These are phyloP conservation scores for Sungouiozyma ichnusensis DNA, from an alignment of 805 yeast genomes.

Conservation along the genomic window DNA sequence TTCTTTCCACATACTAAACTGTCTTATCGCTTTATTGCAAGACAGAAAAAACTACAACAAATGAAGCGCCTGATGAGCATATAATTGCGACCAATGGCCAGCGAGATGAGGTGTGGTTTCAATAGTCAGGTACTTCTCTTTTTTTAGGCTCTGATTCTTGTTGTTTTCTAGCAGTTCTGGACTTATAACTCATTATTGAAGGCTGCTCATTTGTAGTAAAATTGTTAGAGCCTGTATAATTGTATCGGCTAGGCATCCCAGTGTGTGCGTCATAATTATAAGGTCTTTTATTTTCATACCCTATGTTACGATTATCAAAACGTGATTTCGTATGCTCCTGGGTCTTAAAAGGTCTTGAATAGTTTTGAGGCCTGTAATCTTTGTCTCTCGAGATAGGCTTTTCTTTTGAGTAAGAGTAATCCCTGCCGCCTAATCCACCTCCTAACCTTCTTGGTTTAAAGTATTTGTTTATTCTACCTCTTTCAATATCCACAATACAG, in stretches of 20 bases:
- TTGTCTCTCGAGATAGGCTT: neutral
- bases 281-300: neutral
- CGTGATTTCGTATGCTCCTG: neutral
- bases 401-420: conserved; percentile 12
- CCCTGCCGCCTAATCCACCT: conserved; percentile 89
- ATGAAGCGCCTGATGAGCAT: too few relatives aligned
- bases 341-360: neutral
- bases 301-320: neutral
- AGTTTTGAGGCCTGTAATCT: neutral
- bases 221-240: neutral
- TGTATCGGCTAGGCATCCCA: neutral
- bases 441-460: conserved; percentile 75
- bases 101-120: too few relatives aligned
- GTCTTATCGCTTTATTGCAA: too few relatives aligned
- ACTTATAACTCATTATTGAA: conserved; percentile 11
- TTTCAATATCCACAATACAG: conserved; percentile 59
- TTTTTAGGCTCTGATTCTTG: conserved; percentile 2
- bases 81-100: too few relatives aligned
- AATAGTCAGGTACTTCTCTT: conserved; percentile 14
- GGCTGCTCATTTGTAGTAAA: neutral
- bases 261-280: too few relatives aligned
- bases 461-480: conserved; percentile 53
- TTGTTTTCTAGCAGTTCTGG: conserved; percentile 15
- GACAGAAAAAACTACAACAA: too few relatives aligned
- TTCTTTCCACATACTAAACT: too few relatives aligned